phyloP scores from a whole-genome alignment of 352 stramenopile species.

The Globisporangium megalacanthum region DNA sequence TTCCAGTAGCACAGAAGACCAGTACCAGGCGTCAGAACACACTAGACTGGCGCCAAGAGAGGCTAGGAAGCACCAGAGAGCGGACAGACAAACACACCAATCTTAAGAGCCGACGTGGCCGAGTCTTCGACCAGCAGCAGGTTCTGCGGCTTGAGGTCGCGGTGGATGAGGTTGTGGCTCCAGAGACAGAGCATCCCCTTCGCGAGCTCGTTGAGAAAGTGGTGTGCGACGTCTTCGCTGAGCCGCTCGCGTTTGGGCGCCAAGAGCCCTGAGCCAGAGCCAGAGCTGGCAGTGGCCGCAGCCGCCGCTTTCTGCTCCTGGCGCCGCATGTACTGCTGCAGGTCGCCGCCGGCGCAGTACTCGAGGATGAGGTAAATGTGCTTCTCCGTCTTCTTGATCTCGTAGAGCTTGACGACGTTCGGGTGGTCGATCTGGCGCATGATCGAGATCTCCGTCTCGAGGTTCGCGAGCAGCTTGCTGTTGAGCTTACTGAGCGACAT shows the following conservation, averaged over 20 bases:
- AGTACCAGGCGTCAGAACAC: constrained; percentile 5
- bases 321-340: constrained; percentile 91
- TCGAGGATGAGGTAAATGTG: constrained; percentile 97
- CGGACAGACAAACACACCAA: constrained; percentile 28
- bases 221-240: constrained; percentile 36
- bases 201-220: constrained; percentile 63
- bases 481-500: constrained; percentile 93
- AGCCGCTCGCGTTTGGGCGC: constrained; percentile 4
- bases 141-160: constrained; percentile 95
- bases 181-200: constrained; percentile 73
- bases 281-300: background rate
- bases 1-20: constrained; percentile 9
- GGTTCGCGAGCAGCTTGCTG: constrained; percentile 93
- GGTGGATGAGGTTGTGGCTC: constrained; percentile 80
- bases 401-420: constrained; percentile 95
- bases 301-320: constrained; percentile 24
- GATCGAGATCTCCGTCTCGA: constrained; percentile 96
- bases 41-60: background rate
- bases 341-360: constrained; percentile 93
- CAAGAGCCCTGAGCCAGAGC: background rate
- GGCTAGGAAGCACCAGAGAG: background rate
- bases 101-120: constrained; percentile 50
- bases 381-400: constrained; percentile 93
- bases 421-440: constrained; percentile 93
- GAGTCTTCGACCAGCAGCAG: constrained; percentile 84